Evolutionary conservation across 2,329 filamentous ascomycete species (phyloP).

Genomic region (Cladorrhinum sp.): DNA sequence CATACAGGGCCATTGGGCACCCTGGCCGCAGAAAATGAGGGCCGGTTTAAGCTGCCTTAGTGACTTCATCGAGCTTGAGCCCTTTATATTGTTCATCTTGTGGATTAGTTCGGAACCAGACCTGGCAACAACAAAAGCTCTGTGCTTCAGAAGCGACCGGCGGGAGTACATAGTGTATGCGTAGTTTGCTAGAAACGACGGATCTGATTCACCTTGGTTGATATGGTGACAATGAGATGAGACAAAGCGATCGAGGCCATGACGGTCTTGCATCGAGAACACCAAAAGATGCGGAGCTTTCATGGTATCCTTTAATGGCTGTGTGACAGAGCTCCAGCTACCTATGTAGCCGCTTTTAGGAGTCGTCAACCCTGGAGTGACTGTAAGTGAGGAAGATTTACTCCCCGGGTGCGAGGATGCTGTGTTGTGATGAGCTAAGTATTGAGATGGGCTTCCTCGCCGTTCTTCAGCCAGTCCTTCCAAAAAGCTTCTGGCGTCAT

Average conservation of each 20-base stretch:
- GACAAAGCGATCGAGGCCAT: neutral
- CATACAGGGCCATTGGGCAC: constrained; percentile 33
- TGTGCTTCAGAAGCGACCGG: constrained; percentile 6
- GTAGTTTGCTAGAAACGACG: constrained; percentile 1
- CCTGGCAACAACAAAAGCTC: constrained; percentile 5
- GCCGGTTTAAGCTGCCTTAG: neutral
- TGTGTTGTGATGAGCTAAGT: neutral
- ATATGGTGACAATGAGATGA: neutral
- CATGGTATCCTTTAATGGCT: neutral
- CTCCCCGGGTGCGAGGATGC: neutral
- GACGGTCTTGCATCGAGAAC: neutral
- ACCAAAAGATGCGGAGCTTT: neutral
- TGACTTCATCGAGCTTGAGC: neutral
- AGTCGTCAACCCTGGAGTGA: neutral
- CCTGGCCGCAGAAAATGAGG: constrained; percentile 31
- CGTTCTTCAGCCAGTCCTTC: neutral
- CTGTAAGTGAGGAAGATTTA: neutral
- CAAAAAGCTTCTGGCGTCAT: constrained; percentile 10
- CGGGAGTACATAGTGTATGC: constrained; percentile 17
- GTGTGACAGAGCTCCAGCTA: neutral
- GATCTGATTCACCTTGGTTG: neutral
- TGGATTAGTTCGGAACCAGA: neutral
- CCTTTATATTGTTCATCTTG: neutral
- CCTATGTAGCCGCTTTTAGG: neutral
- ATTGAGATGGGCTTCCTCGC: neutral